Conservation (phyloP, 352 stramenopile genomes). For the Pythium aquatile region DNA sequence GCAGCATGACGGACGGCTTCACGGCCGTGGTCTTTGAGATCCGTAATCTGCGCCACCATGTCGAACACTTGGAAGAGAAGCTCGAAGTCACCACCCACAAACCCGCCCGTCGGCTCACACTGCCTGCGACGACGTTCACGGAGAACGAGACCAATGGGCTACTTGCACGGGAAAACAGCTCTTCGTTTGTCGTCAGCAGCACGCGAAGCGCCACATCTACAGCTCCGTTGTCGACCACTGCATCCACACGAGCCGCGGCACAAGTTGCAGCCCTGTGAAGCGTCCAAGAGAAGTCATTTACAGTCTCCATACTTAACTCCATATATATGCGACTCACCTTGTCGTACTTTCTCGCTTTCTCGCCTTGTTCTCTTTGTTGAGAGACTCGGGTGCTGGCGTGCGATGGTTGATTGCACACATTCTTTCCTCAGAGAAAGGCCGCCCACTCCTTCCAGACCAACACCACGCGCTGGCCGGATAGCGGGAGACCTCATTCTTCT, state of each 20-base stretch:
- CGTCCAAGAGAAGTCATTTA: neutral
- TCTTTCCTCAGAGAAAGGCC: neutral
- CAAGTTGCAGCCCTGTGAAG: neutral
- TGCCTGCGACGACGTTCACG: slow-evolving; percentile 5
- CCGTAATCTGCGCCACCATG: slow-evolving; percentile 44
- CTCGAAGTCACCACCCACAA: slow-evolving; percentile 44
- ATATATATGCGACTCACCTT: slow-evolving; percentile 5
- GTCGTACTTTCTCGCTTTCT: slow-evolving; percentile 14
- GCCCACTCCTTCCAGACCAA: neutral
- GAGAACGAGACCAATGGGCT: slow-evolving; percentile 1
- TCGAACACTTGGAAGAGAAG: slow-evolving; percentile 49
- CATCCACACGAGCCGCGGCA: neutral
- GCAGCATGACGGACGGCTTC: slow-evolving; percentile 39
- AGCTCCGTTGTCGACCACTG: neutral
- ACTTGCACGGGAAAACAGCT: slow-evolving; percentile 26
- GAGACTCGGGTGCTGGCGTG: neutral
- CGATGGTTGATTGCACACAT: neutral
- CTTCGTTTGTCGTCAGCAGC: neutral
- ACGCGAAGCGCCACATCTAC: slow-evolving; percentile 7
- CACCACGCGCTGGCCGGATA: neutral
- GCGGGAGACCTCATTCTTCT: slow-evolving; percentile 1
- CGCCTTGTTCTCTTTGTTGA: neutral
- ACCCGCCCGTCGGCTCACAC: slow-evolving; percentile 31
- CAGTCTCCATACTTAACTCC: neutral
- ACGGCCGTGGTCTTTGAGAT: slow-evolving; percentile 40